Conservation (phyloP, 2,329 filamentous ascomycete genomes). For the Hypoxylon sp. region DNA sequence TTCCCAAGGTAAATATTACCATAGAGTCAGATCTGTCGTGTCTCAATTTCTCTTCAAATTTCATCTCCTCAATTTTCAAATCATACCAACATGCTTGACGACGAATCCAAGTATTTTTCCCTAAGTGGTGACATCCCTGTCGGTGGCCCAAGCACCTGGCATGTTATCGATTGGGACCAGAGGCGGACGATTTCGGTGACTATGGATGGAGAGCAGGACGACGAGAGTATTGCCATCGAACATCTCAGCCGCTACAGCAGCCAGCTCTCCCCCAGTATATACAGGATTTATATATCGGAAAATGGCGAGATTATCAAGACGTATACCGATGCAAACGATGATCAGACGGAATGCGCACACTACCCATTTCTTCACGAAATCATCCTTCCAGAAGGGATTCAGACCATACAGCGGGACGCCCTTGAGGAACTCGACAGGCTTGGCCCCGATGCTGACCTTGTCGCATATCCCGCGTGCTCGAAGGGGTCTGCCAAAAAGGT, state of each 20-base stretch:
- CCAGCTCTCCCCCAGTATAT: constrained; percentile 30
- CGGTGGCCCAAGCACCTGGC: constrained; percentile 50
- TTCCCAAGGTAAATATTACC: too few species aligned
- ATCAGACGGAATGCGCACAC: constrained; percentile 47
- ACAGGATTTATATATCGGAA: constrained; percentile 46
- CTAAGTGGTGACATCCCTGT: constrained; percentile 30
- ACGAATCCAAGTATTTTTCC: constrained; percentile 32
- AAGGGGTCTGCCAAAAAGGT: too few species aligned
- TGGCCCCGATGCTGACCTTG: too few species aligned
- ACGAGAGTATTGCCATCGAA: constrained; percentile 46
- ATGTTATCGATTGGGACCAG: constrained; percentile 50
- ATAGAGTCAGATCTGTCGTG: too few species aligned
- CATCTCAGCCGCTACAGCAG: constrained; percentile 41
- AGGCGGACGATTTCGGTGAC: constrained; percentile 49
- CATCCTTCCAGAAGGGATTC: too few species aligned
- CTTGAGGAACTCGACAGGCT: too few species aligned
- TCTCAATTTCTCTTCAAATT: too few species aligned
- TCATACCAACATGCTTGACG: constrained; percentile 29
- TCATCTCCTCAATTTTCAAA: too few species aligned
- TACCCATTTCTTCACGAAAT: constrained; percentile 46
- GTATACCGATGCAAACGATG: constrained; percentile 48
- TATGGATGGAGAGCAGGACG: constrained; percentile 50
- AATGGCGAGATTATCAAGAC: constrained; percentile 44
- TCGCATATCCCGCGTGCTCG: too few species aligned
- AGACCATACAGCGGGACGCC: too few species aligned